These are phyloP conservation scores for Cyanophora paradoxa DNA, from an alignment of 78 protist genomes.

Conservation along the genomic window DNA sequence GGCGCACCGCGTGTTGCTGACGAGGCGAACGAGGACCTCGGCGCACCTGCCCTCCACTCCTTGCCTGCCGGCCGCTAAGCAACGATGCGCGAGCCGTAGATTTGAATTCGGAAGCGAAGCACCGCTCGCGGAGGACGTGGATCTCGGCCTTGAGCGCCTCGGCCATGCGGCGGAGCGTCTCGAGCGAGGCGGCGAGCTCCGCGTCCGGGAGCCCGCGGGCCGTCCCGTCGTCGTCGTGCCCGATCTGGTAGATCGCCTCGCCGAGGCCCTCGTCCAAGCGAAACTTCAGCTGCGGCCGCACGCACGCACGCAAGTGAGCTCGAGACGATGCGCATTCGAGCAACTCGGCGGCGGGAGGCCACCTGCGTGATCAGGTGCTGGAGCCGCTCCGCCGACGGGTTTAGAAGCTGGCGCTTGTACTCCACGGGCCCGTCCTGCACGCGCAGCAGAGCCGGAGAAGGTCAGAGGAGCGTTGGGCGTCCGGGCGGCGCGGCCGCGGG, in stretches of 20 bases:
- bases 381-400: constrained; percentile 19
- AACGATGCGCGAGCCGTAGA: background rate
- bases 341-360: no score
- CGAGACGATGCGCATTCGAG: no score
- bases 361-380: constrained; percentile 42
- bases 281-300: constrained; percentile 59
- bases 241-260: constrained; percentile 80
- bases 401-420: constrained; percentile 39
- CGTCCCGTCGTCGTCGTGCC: constrained; percentile 72
- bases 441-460: no score
- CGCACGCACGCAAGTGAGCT: no score
- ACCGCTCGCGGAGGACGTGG: background rate
- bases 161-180: constrained; percentile 44
- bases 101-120: background rate
- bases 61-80: background rate
- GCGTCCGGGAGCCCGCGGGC: constrained; percentile 20
- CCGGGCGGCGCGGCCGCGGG: no score
- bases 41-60: background rate
- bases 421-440: constrained; percentile 50
- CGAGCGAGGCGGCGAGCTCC: constrained; percentile 26
- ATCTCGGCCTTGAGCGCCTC: background rate
- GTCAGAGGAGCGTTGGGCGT: no score
- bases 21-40: constrained; percentile 15
- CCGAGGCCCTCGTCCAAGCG: constrained; percentile 63
- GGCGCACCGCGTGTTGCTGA: no score